A percentile compares a stretch with the other conserved stretches of the same genome.
These are phyloP conservation scores for Fusarium lateritium DNA, from an alignment of 2,329 filamentous ascomycete species.

Conservation along the genomic window DNA sequence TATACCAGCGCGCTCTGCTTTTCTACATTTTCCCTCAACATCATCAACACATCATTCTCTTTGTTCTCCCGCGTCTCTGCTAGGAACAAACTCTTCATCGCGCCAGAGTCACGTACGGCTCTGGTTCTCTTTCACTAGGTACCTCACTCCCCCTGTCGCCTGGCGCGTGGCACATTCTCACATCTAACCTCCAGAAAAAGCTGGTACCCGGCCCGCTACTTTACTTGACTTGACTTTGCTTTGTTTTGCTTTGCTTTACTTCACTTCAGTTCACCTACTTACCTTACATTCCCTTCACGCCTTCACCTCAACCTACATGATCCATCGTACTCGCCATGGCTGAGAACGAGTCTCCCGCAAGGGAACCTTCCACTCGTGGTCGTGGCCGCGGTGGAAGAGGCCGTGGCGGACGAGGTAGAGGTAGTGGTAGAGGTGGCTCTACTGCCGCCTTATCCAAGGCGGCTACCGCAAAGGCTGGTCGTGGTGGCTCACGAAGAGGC, in stretches of 20 bases:
- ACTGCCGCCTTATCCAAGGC: constrained; percentile 53
- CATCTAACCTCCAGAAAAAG: constrained; percentile 42
- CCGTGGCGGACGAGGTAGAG: constrained; percentile 51
- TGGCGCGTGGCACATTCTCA: constrained; percentile 46
- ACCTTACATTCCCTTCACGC: constrained; percentile 20
- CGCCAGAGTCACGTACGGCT: constrained; percentile 38
- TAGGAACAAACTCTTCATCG: constrained; percentile 31
- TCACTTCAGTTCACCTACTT: constrained; percentile 15
- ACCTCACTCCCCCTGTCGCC: constrained; percentile 37
- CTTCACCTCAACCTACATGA: constrained; percentile 51
- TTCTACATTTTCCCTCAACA: background rate
- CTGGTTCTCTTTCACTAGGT: constrained; percentile 30
- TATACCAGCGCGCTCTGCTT: constrained; percentile 5
- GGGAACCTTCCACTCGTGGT: constrained; percentile 56
- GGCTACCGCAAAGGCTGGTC: constrained; percentile 55
- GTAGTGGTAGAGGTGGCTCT: constrained; percentile 52
- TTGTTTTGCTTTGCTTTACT: background rate
- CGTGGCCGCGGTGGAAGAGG: constrained; percentile 54
- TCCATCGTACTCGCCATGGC: constrained; percentile 54
- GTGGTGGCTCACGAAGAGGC: constrained; percentile 61
- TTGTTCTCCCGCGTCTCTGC: constrained; percentile 22
- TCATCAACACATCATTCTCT: constrained; percentile 3
- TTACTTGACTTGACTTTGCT: constrained; percentile 26
- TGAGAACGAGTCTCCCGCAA: constrained; percentile 57
- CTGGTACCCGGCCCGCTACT: constrained; percentile 41